Evolutionary conservation across 73 alveolate genomes (phyloP), one percentile per base, ranked within the genome.

Genomic region (Symbiodinium pilosum): DNA sequence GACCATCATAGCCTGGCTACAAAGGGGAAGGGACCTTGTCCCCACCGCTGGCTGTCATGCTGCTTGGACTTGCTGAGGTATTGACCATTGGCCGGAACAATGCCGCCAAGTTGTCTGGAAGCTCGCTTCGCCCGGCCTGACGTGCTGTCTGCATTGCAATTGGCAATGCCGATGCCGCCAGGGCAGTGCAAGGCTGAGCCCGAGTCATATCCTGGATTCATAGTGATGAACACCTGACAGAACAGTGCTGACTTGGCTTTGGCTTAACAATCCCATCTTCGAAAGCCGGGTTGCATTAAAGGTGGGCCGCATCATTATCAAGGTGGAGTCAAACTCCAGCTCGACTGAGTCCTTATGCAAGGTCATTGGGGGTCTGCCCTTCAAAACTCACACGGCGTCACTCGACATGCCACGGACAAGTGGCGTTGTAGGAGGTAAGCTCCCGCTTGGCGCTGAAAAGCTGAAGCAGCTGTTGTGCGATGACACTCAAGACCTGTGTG

Each of bases 191-290:
- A 32, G 40, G 43, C 85, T 87, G 95, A 51, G 95, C 68, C 43
- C 7, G 51, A 34, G 41, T 28, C 99, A 52, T 81, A 99, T 96
- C 99, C 99, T 40, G 99, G 99, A 99, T 99, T 99, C 99, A 99
- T 99, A 42, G 99, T 99, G 93, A 99, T 99, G 99, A 99, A 99
- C 42, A 99, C 99, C 96, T 91, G 32, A 28, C 43, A 4, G 3
- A 3, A 84, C 44, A 20, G 28, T 30, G 7, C 30, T 43, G 32
- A 84, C n/a, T 20, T 30, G n/a, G 12, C 84, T 32, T 71, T 28
- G 20, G 84, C 84, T 11, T 11, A 32, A n/a, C 12, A 6, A 32
- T 12, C n/a, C n/a, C n/a, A n/a, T n/a, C n/a, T n/a, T n/a, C n/a
- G n/a, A n/a, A n/a, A n/a, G n/a, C n/a, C n/a, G n/a, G n/a, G n/a